Evolutionary conservation across 306 rosid genomes (phyloP), one percentile per base, ranked within the genome.

Genomic region (Parietaria judaica): DNA sequence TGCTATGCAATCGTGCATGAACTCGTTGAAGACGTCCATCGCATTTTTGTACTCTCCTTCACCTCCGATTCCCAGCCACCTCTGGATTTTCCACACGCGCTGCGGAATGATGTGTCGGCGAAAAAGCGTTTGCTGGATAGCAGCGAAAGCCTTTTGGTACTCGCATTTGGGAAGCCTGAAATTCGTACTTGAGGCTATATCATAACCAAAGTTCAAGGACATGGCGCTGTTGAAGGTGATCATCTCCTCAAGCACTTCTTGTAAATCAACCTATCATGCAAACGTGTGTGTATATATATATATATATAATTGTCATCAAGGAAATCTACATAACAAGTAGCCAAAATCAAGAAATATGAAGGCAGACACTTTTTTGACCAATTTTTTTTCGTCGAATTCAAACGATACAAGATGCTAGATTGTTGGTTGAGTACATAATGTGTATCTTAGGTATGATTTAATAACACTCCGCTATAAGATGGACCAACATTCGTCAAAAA

Each of bases 81-180:
- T 58, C 6, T 71, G 82, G 1, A 82, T 14, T 60, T 73, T 80
- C 92, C 92, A 79, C 7, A 57, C 2, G 34, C 8, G 17, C 41
- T 53, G 51, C 3, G 81, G 81, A 7, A 58, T 41, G 3, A 72
- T 1, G 15, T 76, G 76, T 0, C 76, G 52, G 9, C 35, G 56
- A 4, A 74, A n/a, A 0, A 63, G 31, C 6, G 53, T 23, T 36
- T 76, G 74, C 47, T 72, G 76, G 3, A 54, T 46, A 0, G 57
- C 57, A 16, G 36, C 63, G 11, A 76, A 58, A 9, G 72, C 76
- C 13, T 63, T 65, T 17, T 68, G 60, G 31, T 47, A 72, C 3
- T 60, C 58, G 23, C 64, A 11, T 16, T 60, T 43, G 0, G 76
- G 31, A 23, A 23, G 31, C 31, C 31, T 23, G 43, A 7, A 70